Percentiles rank a stretch among this genome's conserved stretches.
Conservation (phyloP, 495 filamentous ascomycete species). For the Hamigera avellanea region DNA sequence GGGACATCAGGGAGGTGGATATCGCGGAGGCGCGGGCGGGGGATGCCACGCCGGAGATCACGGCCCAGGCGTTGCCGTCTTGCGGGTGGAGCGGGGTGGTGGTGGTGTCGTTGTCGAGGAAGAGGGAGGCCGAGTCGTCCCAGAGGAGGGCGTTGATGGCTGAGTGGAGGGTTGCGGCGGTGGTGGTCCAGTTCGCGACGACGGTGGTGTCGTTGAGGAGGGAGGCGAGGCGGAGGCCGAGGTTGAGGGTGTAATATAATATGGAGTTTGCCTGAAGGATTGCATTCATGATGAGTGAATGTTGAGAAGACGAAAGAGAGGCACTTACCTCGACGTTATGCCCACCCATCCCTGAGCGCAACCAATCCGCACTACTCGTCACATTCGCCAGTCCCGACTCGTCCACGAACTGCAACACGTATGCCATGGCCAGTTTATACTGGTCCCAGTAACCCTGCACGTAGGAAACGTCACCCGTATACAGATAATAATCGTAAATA, state of each 20-base stretch:
- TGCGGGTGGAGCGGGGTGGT: slow-evolving; percentile 25
- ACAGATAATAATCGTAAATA: slow-evolving; percentile 40
- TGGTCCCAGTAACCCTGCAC: slow-evolving; percentile 31
- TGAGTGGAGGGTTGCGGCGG: slow-evolving; percentile 11
- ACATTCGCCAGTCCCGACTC: slow-evolving; percentile 36
- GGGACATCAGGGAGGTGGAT: slow-evolving; percentile 26
- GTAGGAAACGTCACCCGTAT: slow-evolving; percentile 36
- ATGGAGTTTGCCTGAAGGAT: slow-evolving; percentile 26
- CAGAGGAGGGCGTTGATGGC: slow-evolving; percentile 23
- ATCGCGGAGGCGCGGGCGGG: slow-evolving; percentile 12
- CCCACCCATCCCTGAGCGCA: slow-evolving; percentile 23
- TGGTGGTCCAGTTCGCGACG: slow-evolving; percentile 8
- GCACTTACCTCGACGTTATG: slow-evolving; percentile 11
- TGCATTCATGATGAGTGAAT: neutral
- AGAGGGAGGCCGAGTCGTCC: slow-evolving; percentile 16
- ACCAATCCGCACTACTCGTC: slow-evolving; percentile 38
- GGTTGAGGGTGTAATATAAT: slow-evolving; percentile 21
- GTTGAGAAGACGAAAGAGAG: neutral
- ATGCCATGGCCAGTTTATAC: slow-evolving; percentile 35
- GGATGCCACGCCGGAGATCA: slow-evolving; percentile 27
- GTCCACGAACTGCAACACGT: slow-evolving; percentile 33
- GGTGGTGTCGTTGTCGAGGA: slow-evolving; percentile 21
- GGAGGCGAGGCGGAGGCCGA: slow-evolving; percentile 14
- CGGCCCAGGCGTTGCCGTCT: slow-evolving; percentile 35
- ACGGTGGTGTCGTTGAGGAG: slow-evolving; percentile 12